Evolutionary conservation across 2,329 filamentous ascomycete species (phyloP).

Genomic region (Penicillium vulpinum): DNA sequence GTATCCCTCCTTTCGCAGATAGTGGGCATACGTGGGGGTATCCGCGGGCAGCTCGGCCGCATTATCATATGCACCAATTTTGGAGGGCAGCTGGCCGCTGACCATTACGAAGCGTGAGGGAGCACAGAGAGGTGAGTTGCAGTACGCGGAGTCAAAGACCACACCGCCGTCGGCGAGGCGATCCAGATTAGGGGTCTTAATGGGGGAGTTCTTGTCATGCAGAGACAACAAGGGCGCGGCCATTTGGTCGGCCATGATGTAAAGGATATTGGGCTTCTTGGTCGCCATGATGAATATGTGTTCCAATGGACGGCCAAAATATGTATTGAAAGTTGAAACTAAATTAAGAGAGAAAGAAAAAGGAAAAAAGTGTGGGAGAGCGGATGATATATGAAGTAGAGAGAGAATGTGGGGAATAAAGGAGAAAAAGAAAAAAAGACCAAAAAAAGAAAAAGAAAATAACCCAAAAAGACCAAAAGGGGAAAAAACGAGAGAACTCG

Average conservation of each 20-base stretch:
- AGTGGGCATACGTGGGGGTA: conserved; percentile 88
- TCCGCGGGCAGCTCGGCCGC: conserved; percentile 81
- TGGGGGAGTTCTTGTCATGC: conserved; percentile 83
- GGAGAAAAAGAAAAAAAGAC: background rate
- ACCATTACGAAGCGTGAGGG: conserved; percentile 95
- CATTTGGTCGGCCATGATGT: conserved; percentile 97
- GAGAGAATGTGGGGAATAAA: conserved; percentile 19
- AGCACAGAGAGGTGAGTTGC: conserved; percentile 87
- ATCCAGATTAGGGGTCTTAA: conserved; percentile 90
- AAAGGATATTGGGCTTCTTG: conserved; percentile 73
- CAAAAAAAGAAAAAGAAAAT: conserved; percentile 1
- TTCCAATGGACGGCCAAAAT: background rate
- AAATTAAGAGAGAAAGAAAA: conserved; percentile 7
- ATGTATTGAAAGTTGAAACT: background rate
- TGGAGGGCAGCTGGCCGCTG: conserved; percentile 84
- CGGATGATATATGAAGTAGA: conserved; percentile 20
- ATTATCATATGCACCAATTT: conserved; percentile 90
- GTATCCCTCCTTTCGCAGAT: conserved; percentile 79
- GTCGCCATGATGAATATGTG: conserved; percentile 32
- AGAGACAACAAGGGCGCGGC: conserved; percentile 88
- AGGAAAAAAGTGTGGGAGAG: conserved; percentile 5
- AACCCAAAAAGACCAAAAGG: conserved; percentile 5
- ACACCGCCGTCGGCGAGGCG: conserved; percentile 77
- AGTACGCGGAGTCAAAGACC: conserved; percentile 92
- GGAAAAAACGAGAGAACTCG: conserved; percentile 1